phyloP scores from a whole-genome alignment of 225 moss, liverwort and hornwort genomes.

The Lunularia cruciata region DNA sequence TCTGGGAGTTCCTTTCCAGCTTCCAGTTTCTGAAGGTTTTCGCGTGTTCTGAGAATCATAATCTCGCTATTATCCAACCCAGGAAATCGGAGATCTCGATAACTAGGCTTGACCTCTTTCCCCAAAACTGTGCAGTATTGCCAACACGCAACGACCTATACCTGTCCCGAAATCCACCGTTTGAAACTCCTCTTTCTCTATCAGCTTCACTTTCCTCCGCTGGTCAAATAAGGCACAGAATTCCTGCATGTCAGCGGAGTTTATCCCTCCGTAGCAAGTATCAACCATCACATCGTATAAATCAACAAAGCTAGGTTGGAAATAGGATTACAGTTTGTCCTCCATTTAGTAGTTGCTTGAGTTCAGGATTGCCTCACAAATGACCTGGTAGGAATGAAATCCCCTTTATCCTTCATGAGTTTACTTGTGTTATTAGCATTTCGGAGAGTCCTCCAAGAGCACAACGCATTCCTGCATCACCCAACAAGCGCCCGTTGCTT shows the following conservation, averaged over 20 bases:
- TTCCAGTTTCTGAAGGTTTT: background rate
- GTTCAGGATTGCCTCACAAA: no score
- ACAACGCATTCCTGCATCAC: no score
- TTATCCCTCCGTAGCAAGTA: constrained; percentile 19
- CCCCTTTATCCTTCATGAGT: no score
- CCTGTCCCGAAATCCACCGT: constrained; percentile 22
- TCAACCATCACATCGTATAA: constrained; percentile 16
- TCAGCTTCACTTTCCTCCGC: background rate
- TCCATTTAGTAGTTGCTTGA: no score
- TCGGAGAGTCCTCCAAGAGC: no score
- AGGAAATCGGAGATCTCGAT: background rate
- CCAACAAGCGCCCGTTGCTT: no score
- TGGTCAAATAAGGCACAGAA: constrained; percentile 3
- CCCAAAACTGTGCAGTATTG: background rate
- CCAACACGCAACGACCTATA: constrained; percentile 12
- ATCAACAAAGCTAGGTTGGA: constrained; percentile 11
- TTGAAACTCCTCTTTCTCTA: background rate
- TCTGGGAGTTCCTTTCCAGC: background rate
- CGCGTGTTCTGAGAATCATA: constrained; percentile 15
- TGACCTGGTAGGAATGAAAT: no score
- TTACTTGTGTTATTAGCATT: no score
- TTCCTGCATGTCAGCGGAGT: constrained; percentile 9
- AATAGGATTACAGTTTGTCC: background rate
- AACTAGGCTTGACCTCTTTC: background rate
- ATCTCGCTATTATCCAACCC: constrained; percentile 19